Base-by-base conservation (phyloP, 2,329 filamentous ascomycete genomes). In the Lasiodiplodia hormozganensis region DNA sequence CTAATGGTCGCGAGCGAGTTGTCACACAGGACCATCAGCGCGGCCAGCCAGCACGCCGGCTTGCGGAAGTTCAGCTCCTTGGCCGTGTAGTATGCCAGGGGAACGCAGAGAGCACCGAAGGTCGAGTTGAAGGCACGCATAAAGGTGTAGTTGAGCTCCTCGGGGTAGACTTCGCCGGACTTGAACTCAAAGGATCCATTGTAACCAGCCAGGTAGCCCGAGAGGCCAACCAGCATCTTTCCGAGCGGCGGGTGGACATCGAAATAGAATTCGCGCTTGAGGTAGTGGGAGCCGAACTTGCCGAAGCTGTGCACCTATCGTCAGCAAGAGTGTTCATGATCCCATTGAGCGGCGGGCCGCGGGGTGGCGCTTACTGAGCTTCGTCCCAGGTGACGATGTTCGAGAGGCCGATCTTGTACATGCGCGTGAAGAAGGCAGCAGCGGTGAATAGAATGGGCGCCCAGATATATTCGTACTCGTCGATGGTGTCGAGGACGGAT, bases 121-220 rank as follows among this genome's bases (percentile, higher is more conserved):
- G 93, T 89, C 72, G 95, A 92, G 80, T 98, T 99, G 88, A 99
- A 99, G 70, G 95, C 87, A 74, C 96, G 93, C 96, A 99, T 99
- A 78, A 97, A 97, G 74, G 94, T 96, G 81, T 97, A 99, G 85
- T 99, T 91, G 77, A 99, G 86, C 76, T 98, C 93, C 73, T 90
- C 89, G 12, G 96, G 96, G 79, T 99, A 99, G 67, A 88, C 94
- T 78, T 98, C 96, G 79, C 96, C 96, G 66, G 95, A 98, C 82
- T 99, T 99, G 87, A 99, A 99, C 78, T 99, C 96, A 82, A 99
- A 99, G 4, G 95, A 96, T 69, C 96, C 96, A 84, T 99, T 99
- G 86, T 99, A 99, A 73, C 95, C 95, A 73, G 95, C 96, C 70
- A 99, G 87, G 78, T 96, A 97, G 78, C 96, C 96, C 7, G 96